Evolutionary conservation across 495 filamentous ascomycete genomes (phyloP).

Genomic region (Penicillium ochrochloron): DNA sequence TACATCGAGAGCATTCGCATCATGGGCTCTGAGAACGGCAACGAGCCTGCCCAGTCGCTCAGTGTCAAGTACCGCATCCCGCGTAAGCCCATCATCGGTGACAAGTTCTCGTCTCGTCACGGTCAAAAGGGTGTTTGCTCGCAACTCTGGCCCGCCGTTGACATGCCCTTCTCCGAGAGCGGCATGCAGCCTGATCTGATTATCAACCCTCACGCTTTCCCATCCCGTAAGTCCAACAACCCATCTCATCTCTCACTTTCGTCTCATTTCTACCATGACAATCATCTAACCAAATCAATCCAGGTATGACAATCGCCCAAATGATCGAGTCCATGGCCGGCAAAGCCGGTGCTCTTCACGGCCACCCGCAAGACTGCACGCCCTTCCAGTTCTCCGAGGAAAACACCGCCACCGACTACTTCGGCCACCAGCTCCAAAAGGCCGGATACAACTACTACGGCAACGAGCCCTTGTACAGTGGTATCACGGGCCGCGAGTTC

Average conservation of each 20-base stretch:
- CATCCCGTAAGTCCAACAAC: conserved; percentile 68
- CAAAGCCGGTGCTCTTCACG: conserved; percentile 92
- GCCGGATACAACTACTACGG: conserved; percentile 98
- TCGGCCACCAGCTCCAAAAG: conserved; percentile 89
- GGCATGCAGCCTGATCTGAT: conserved; percentile 97
- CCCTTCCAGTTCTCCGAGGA: conserved; percentile 94
- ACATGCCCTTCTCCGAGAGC: conserved; percentile 98
- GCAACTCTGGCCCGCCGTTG: conserved; percentile 91
- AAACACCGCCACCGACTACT: conserved; percentile 90
- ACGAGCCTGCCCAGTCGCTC: conserved; percentile 79
- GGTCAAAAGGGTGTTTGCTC: conserved; percentile 75
- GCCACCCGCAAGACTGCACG: conserved; percentile 90
- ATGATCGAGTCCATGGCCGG: conserved; percentile 97
- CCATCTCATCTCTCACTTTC: not conserved
- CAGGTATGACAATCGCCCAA: conserved; percentile 97
- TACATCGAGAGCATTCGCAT: conserved; percentile 93
- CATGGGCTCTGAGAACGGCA: conserved; percentile 79
- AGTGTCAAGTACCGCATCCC: conserved; percentile 93
- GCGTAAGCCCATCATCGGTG: conserved; percentile 86
- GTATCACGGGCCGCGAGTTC: conserved; percentile 93
- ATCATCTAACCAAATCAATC: conserved; percentile 19
- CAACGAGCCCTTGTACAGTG: conserved; percentile 97
- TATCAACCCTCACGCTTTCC: conserved; percentile 99
- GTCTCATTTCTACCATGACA: not conserved
- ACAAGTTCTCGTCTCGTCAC: conserved; percentile 64